Conservation (phyloP, 495 filamentous ascomycete species). For the Sordaria brevicollis region DNA sequence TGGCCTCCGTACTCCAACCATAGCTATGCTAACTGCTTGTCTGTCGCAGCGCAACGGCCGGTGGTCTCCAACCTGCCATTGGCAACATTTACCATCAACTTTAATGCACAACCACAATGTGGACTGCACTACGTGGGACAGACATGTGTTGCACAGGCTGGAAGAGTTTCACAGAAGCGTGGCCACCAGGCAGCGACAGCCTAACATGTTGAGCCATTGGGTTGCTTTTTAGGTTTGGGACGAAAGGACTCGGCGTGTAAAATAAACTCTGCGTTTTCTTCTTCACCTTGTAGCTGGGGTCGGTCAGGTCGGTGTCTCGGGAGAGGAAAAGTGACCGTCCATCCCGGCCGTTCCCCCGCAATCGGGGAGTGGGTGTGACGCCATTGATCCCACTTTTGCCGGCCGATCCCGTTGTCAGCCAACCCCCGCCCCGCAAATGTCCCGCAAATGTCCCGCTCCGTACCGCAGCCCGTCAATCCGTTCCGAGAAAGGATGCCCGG, state of each 20-base stretch:
- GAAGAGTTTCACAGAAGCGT: background rate
- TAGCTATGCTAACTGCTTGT: background rate
- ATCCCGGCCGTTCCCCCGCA: background rate
- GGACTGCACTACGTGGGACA: background rate
- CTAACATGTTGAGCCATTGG: background rate
- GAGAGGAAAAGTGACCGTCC: background rate
- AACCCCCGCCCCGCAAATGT: background rate
- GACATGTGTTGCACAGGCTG: background rate
- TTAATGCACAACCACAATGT: background rate
- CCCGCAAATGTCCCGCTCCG: background rate
- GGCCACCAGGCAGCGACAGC: background rate
- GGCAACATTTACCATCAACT: background rate
- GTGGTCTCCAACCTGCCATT: background rate
- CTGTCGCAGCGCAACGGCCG: background rate
- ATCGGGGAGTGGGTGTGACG: background rate
- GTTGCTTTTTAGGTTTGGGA: background rate
- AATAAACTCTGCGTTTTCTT: background rate
- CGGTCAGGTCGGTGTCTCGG: no score
- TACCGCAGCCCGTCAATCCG: background rate
- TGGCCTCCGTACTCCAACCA: no score
- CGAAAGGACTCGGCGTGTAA: background rate
- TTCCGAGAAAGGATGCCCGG: background rate
- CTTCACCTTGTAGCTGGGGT: background rate
- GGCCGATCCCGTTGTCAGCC: background rate
- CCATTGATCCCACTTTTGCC: background rate